Percentiles rank a stretch among this genome's conserved stretches.
Evolutionary conservation across 768 basidiomycete species (phyloP).

Genomic region (Asterophora parasitica): DNA sequence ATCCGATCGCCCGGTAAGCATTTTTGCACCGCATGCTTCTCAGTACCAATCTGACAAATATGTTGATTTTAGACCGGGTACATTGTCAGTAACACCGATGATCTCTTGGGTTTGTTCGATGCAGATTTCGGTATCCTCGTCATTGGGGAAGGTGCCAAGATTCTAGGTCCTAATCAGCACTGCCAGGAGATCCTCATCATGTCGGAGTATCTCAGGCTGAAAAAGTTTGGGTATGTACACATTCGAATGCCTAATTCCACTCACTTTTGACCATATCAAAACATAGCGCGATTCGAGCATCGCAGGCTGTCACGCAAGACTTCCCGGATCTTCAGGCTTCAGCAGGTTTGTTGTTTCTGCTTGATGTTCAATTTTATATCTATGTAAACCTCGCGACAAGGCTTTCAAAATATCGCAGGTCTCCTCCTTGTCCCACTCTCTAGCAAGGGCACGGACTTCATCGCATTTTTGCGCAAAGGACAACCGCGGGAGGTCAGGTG

Average conservation of each 20-base stretch:
- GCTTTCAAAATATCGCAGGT: conserved; percentile 65
- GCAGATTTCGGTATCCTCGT: conserved; percentile 72
- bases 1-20: conserved; percentile 49
- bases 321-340: conserved; percentile 67
- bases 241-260: neutral
- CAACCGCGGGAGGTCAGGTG: conserved; percentile 68
- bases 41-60: neutral
- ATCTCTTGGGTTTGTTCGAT: conserved; percentile 72
- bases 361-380: neutral
- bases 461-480: conserved; percentile 74
- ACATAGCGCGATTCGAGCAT: conserved; percentile 60
- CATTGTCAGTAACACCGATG: conserved; percentile 77
- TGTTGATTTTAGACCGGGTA: conserved; percentile 48
- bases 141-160: conserved; percentile 67
- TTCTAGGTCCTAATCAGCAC: conserved; percentile 62
- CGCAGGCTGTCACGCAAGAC: conserved; percentile 62
- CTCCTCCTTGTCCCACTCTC: conserved; percentile 74
- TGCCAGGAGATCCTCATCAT: conserved; percentile 77
- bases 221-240: conserved; percentile 50
- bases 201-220: conserved; percentile 73
- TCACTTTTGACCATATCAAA: neutral
- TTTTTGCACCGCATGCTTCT: neutral
- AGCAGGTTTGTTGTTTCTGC: conserved; percentile 27
- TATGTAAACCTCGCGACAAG: conserved; percentile 17
- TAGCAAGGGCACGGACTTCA: conserved; percentile 69